Evolutionary conservation across 1,284 basidiomycete genomes (phyloP), one percentile per base, ranked within the genome.

Genomic region (Sanguinoderma infundibulare): DNA sequence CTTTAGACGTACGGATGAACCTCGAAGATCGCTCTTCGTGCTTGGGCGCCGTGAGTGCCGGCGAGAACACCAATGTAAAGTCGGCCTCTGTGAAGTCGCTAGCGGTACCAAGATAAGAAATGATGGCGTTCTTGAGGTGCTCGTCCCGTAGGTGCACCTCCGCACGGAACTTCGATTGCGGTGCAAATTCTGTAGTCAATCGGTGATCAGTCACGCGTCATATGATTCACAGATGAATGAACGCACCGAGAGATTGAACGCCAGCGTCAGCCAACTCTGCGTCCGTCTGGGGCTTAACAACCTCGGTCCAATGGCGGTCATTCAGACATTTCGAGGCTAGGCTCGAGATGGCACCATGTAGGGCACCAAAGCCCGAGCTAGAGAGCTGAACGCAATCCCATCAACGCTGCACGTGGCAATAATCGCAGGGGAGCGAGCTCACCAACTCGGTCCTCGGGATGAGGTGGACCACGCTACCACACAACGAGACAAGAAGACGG

Each of bases 371-470:
- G 5, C 91, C 89, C 2, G 89, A 85, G 73, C 87, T 84, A 57
- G 86, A 82, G 35, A 81, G 71, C 89, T 91, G 61, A 2, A 53
- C 40, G 63, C 47, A 53, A 60, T 30, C 55, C 22, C 51, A 30
- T 26, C 32, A 51, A 34, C 12, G 12, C 17, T 2, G 10, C 10
- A 14, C 17, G 8, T 22, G 6, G 35, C 10, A 20, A n/a, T 6
- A 20, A 36, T 7, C 14, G 15, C 6, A 53, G 5, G 15, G 8
- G 26, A 32, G 22, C 17, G 24, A 8, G 79, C 87, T 73, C 63
- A 93, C 93, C 70, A 96, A 74, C 66, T 97, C 95, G 0, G 87
- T 81, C 69, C 88, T 90, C 0, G 91, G 86, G 4, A 94, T 83
- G 3, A 85, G 77, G 0, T 91, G 86, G 24, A 94, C 78, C 4